Evolutionary conservation across 208 protist species (phyloP), one percentile per base, ranked within the genome.

Genomic region (Trypanosoma conorhini): DNA sequence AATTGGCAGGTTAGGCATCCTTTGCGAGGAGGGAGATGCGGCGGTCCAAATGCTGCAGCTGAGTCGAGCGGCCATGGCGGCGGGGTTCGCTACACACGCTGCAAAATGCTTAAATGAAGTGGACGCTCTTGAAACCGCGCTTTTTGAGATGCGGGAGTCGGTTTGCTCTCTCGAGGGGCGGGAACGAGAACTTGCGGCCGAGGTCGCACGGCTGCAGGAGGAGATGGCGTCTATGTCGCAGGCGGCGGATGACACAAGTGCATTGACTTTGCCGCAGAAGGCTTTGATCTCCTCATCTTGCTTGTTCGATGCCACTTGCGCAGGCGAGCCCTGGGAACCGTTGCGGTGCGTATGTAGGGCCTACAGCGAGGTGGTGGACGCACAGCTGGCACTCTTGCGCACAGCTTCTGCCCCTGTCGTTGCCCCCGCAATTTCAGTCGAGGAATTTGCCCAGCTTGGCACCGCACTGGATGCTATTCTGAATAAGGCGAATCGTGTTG

Each of bases 321-420:
- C 42, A 26, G 5, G 26, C 35, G 56, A 71, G 17, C 64, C 35
- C 17, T 70, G 50, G 64, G 54, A 61, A 35, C 66, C 66, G 5
- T 10, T 71, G 42, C 66, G 21, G 1, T 63, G 22, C 31, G 24
- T 71, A 35, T 63, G 24, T 28, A 12, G 54, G 38, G 66, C 66
- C 17, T 71, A 71, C 40, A 30, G 26, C 15, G 66, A 71, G 22
- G 42, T 71, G 15, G 54, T 71, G 26, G n/a, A 71, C 21, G 66
- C 66, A 56, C 66, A 71, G 33, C 8, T 31, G 19, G 66, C 66
- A 22, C 42, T 71, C n/a, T 44, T 71, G 56, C 66, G 57, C 26
- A 30, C 56, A 38, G 28, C 54, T 56, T 71, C 66, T 28, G 28
- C 30, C 28, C 1, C 12, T 26, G 52, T 28, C 12, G 40, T 38